Evolutionary conservation across 495 filamentous ascomycete genomes (phyloP), one percentile per base, ranked within the genome.

Genomic region (Neurospora sp.): DNA sequence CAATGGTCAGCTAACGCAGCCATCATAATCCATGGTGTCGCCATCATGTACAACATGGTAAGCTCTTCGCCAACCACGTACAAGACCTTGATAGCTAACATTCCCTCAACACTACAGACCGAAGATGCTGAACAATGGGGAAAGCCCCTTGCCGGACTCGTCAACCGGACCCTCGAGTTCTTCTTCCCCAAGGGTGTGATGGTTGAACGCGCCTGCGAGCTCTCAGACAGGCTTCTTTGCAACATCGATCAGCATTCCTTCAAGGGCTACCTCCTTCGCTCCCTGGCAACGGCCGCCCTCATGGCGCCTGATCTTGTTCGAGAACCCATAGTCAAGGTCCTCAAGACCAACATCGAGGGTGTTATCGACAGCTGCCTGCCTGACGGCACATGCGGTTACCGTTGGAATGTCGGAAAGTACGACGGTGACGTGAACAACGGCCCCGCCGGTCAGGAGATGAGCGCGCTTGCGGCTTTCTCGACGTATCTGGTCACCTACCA

Each of bases 211-310:
- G 85, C 89, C 22, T 96, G 93, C 82, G 93, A 95, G 75, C 76
- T 80, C 5, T 27, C 70, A 2, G 77, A 79, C 69, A 70, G 71
- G 12, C 68, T 78, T 18, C 82, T 83, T 5, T 94, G 93, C 83
- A 89, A 92, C 75, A 85, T 87, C 66, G 93, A 96, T 76, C 91
- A 94, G 83, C 87, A 87, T 59, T 93, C 91, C 20, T 97, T 95
- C 88, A 97, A 96, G 81, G 92, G 92, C n/a, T 96, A 94, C 83
- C 85, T 95, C 53, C 84, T 92, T 35, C 92, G 94, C 37, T 94
- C 92, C 87, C 86, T 97, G 78, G 91, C 89, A 9, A 84, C 86
- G 1, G 86, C 87, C 11, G 89, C 90, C 18, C 87, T 92, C 74
- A 80, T 94, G 53, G 92, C 90, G 0, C 93, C 94, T 3, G 22